phyloP scores from a whole-genome alignment of 2,329 filamentous ascomycete species.

The Diaporthe citrichinensis region DNA sequence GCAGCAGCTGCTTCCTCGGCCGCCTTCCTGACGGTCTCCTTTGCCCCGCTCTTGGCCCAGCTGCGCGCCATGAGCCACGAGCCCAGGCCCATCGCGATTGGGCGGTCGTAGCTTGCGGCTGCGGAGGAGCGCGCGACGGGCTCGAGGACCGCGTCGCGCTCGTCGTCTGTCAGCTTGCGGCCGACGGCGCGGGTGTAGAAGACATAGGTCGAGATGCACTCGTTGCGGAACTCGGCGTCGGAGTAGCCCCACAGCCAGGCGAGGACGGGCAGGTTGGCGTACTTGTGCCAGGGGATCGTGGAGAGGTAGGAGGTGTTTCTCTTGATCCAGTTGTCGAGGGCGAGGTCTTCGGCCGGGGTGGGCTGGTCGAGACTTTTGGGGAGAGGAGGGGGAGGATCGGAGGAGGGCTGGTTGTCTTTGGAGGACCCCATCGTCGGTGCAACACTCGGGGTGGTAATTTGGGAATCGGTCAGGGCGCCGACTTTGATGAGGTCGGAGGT shows the following conservation, averaged over 20 bases:
- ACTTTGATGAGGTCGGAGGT: conserved; percentile 4
- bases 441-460: background rate
- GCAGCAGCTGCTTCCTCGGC: conserved; percentile 17
- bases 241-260: conserved; percentile 40
- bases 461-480: background rate
- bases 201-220: conserved; percentile 37
- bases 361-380: conserved; percentile 38
- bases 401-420: background rate
- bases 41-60: conserved; percentile 37
- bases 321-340: conserved; percentile 38
- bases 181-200: conserved; percentile 40
- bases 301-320: conserved; percentile 39
- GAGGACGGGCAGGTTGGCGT: conserved; percentile 37
- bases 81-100: conserved; percentile 33
- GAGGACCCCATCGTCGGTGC: background rate
- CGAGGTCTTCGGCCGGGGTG: conserved; percentile 34
- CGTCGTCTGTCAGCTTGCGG: conserved; percentile 34
- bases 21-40: background rate
- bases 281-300: conserved; percentile 40
- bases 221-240: conserved; percentile 38
- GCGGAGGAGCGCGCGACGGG: conserved; percentile 34
- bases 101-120: conserved; percentile 40
- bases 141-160: conserved; percentile 39
- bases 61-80: conserved; percentile 37
- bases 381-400: conserved; percentile 37